These are phyloP conservation scores for Zoysia matrella DNA, from an alignment of 202 grass and related monocot genomes.

Conservation along the genomic window DNA sequence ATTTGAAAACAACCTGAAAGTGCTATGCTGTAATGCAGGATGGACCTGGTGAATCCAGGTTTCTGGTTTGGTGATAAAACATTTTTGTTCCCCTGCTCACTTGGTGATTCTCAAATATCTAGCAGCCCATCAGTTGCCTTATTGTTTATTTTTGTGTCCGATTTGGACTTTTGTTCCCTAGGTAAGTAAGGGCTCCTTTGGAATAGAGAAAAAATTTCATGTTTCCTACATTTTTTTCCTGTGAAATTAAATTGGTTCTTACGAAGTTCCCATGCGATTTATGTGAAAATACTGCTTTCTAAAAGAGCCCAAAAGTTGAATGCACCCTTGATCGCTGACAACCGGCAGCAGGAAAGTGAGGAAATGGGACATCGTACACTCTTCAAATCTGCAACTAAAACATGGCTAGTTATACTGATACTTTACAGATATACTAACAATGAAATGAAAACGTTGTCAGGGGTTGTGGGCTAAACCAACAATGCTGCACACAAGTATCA, in stretches of 20 bases:
- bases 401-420: background rate
- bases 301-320: too few species aligned
- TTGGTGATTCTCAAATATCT: conserved; percentile 5
- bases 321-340: background rate
- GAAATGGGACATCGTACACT: background rate
- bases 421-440: too few species aligned
- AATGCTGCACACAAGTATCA: too few species aligned
- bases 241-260: too few species aligned
- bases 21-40: conserved; percentile 34
- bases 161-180: background rate
- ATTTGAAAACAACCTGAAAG: conserved; percentile 2
- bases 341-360: background rate
- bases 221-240: too few species aligned
- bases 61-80: conserved; percentile 30
- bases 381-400: background rate
- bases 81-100: conserved; percentile 3
- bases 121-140: conserved; percentile 4
- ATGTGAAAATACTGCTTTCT: too few species aligned
- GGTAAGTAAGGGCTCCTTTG: too few species aligned
- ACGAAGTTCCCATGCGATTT: too few species aligned
- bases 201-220: too few species aligned
- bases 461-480: background rate
- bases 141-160: background rate
- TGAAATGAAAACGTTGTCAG: background rate
- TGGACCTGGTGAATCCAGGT: conserved; percentile 18